These are phyloP conservation scores for Tricholoma terreum DNA, from an alignment of 768 basidiomycete species.

Conservation along the genomic window DNA sequence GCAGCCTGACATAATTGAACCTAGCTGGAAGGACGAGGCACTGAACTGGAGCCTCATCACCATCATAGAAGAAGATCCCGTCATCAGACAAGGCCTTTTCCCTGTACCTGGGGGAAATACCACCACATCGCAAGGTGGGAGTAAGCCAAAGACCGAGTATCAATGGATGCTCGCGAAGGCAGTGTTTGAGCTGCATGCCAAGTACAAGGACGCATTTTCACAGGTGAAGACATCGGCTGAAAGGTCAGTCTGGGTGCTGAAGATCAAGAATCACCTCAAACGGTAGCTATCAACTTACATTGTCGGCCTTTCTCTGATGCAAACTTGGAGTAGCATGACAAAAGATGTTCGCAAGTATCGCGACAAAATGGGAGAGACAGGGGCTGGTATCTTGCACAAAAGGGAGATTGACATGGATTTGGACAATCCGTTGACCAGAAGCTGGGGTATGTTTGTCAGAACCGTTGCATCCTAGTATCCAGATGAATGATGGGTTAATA, in stretches of 20 bases:
- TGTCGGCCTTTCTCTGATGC: too few species aligned
- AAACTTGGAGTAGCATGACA: not conserved
- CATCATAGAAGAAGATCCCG: too few species aligned
- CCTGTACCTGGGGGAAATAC: too few species aligned
- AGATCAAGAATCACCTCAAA: not conserved
- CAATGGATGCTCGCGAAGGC: not conserved
- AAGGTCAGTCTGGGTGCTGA: not conserved
- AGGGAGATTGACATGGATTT: not conserved
- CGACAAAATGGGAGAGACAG: not conserved
- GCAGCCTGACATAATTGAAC: too few species aligned
- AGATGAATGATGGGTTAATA: not conserved
- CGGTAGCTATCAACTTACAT: not conserved
- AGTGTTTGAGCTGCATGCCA: too few species aligned
- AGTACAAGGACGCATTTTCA: too few species aligned
- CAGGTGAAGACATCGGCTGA: not conserved
- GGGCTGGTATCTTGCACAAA: not conserved
- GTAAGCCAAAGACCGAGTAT: not conserved
- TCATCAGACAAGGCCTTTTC: too few species aligned
- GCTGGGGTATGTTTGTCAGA: not conserved
- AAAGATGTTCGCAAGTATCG: not conserved
- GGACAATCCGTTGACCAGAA: not conserved
- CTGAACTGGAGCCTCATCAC: too few species aligned
- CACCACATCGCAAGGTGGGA: too few species aligned
- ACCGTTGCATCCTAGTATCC: not conserved
- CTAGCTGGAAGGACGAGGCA: too few species aligned